Conservation (phyloP, 176 grass and related monocot genomes). For the Aegilops sharonensis region DNA sequence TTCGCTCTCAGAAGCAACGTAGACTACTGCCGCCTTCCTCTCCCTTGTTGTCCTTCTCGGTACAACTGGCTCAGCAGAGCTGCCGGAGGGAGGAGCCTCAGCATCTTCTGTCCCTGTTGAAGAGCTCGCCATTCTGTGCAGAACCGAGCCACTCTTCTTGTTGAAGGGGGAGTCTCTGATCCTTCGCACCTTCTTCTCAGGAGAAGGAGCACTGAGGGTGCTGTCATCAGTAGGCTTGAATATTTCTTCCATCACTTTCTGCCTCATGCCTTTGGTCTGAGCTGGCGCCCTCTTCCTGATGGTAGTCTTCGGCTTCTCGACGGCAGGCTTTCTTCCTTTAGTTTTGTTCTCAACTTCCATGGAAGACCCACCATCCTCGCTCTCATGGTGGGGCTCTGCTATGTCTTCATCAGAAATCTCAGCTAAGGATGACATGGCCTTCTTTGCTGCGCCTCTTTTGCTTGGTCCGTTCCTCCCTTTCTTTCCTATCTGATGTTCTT, state of each 20-base stretch:
- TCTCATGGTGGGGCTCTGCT: slow-evolving; percentile 12
- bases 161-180: slow-evolving; percentile 70
- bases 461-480: slow-evolving; percentile 34
- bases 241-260: slow-evolving; percentile 44
- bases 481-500: neutral
- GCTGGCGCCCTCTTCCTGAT: slow-evolving; percentile 38
- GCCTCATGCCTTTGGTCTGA: slow-evolving; percentile 23
- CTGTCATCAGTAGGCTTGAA: slow-evolving; percentile 38
- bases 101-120: slow-evolving; percentile 20
- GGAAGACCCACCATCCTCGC: slow-evolving; percentile 26
- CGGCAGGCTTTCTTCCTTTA: slow-evolving; percentile 49
- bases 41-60: slow-evolving; percentile 57
- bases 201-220: slow-evolving; percentile 41
- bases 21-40: neutral
- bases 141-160: slow-evolving; percentile 65
- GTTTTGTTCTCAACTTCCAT: slow-evolving; percentile 40
- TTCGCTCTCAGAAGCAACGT: neutral
- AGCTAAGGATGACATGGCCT: slow-evolving; percentile 11
- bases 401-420: slow-evolving; percentile 39
- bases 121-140: slow-evolving; percentile 25
- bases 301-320: slow-evolving; percentile 10
- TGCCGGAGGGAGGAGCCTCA: slow-evolving; percentile 25
- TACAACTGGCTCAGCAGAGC: slow-evolving; percentile 32
- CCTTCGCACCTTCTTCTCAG: slow-evolving; percentile 72
- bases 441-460: slow-evolving; percentile 50